Evolutionary conservation across 306 rosid genomes (phyloP).

Genomic region (Corylus avellana): DNA sequence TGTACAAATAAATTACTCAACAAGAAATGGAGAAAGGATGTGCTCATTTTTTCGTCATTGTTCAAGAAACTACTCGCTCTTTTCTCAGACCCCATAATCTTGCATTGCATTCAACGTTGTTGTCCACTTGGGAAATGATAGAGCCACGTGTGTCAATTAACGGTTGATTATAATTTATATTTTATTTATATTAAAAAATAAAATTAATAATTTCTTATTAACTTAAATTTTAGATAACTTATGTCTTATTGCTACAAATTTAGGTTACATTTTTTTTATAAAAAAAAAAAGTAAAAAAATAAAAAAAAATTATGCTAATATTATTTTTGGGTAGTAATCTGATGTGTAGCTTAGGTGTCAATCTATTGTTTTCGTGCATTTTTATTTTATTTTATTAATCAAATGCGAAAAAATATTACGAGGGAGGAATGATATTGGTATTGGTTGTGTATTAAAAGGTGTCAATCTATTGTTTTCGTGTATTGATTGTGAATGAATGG

Average conservation of each 20-base stretch:
- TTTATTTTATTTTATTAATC: too few species aligned
- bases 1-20: background rate
- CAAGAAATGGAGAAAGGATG: constrained; percentile 28
- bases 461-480: background rate
- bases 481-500: background rate
- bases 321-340: background rate
- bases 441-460: too few species aligned
- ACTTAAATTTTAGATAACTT: too few species aligned
- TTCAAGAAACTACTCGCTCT: background rate
- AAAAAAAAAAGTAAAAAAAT: too few species aligned
- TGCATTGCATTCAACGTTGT: background rate
- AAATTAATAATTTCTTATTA: too few species aligned
- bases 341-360: background rate
- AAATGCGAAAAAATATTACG: too few species aligned
- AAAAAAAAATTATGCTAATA: background rate
- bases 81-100: background rate
- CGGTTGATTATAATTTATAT: too few species aligned
- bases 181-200: too few species aligned
- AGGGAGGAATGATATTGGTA: too few species aligned
- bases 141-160: too few species aligned
- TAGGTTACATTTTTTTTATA: background rate
- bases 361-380: background rate
- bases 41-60: constrained; percentile 45
- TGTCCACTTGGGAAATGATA: background rate
- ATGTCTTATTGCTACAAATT: too few species aligned